Conservation (phyloP, 1,284 basidiomycete genomes). For the Flammula alnicola region DNA sequence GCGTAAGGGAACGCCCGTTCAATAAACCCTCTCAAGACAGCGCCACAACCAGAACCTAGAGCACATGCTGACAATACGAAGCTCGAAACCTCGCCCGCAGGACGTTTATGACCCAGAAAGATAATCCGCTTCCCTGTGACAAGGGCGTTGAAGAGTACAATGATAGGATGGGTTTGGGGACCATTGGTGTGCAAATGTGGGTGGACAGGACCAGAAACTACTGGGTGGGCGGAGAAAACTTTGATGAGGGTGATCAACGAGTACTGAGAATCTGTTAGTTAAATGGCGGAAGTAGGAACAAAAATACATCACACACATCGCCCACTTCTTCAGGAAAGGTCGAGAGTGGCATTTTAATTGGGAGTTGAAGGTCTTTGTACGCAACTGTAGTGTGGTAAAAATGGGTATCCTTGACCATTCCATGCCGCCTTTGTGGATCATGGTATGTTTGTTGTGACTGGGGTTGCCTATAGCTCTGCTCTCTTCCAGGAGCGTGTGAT, state of each 20-base stretch:
- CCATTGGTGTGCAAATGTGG: conserved; percentile 95
- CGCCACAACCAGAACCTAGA: conserved; percentile 88
- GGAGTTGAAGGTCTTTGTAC: conserved; percentile 80
- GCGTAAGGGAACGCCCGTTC: conserved; percentile 94
- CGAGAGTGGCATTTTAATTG: conserved; percentile 85
- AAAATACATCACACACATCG: conserved; percentile 70
- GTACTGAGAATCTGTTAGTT: conserved; percentile 61
- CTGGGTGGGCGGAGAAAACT: conserved; percentile 77
- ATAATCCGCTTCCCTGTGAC: conserved; percentile 93
- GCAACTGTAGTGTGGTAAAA: conserved; percentile 86
- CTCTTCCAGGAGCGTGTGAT: conserved; percentile 48
- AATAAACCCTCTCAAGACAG: conserved; percentile 82
- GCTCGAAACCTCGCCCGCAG: conserved; percentile 86
- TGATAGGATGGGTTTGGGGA: conserved; percentile 88
- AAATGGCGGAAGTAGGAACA: conserved; percentile 2
- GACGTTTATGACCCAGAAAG: conserved; percentile 87
- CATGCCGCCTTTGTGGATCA: conserved; percentile 50
- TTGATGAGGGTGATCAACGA: conserved; percentile 91
- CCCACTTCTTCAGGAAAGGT: conserved; percentile 95
- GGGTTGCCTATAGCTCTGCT: conserved; percentile 37
- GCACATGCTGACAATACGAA: conserved; percentile 95
- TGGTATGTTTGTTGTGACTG: conserved; percentile 42
- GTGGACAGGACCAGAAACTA: conserved; percentile 80
- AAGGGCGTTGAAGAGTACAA: conserved; percentile 94
- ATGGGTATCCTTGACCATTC: conserved; percentile 85